Base-by-base conservation (phyloP, 2,329 filamentous ascomycete species). In the Penicillium olsonii region DNA sequence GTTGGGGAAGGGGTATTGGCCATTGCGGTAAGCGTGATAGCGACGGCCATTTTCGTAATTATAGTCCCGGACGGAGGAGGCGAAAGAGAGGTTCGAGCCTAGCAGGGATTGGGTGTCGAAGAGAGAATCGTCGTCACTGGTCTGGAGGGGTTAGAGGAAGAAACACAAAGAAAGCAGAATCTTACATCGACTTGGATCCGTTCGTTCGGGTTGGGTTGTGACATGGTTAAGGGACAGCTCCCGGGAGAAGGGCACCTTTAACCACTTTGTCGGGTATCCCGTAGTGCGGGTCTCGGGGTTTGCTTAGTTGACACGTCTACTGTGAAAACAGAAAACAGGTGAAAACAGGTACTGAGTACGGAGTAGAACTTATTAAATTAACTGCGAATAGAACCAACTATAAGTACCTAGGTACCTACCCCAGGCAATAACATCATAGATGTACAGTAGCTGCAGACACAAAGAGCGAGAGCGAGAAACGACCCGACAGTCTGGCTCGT, bases 1-100 rank as follows among this genome's bases (percentile, higher is more conserved):
- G 54, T 75, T 76, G 9, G 73, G 73, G 24, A 73, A 61, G 20
- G 68, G 67, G 46, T 75, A 75, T 59, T 70, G 64, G 39, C 73
- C 72, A 37, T 68, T 64, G 37, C 70, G 68, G 57, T 72, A 75
- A 53, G 70, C 70, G 53, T 74, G 71, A 48, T 75, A 75, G 33
- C 71, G 68, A 14, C 72, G 68, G 46, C 72, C 72, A 52, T 75
- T 74, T 55, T 74, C 71, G 47, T 70, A 69, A 48, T 52, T 61
- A 55, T 69, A 72, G 48, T 69, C 67, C 9, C 63, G 63, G 20
- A 69, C 62, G 4, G 66, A 76, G 3, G 76, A 68, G 4, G 70
- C 67, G 18, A 67, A 64, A 43, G 70, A 71, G 29, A 67, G 56
- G 42, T 67, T 74, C 53, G 76, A 77, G 19, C 68, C 72, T 26